phyloP scores from a whole-genome alignment of 2,329 filamentous ascomycete genomes.

The Monilinia aucupariae region DNA sequence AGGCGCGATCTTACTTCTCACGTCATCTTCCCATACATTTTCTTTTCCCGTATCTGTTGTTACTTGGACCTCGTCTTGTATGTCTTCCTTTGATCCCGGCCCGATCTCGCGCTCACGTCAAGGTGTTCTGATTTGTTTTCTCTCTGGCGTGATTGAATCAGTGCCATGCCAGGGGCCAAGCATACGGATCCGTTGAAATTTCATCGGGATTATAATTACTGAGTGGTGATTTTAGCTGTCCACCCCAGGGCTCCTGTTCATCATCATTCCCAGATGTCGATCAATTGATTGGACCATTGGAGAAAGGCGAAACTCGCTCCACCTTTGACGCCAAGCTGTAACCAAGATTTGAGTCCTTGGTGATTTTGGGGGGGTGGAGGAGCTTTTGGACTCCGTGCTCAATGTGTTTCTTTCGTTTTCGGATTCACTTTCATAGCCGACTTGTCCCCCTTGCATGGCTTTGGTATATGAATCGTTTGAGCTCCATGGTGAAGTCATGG shows the following conservation, averaged over 20 bases:
- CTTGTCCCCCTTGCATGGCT: neutral
- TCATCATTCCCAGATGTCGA: constrained; percentile 22
- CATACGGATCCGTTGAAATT: neutral
- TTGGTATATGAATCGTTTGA: neutral
- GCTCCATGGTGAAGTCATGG: neutral
- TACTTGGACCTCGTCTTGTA: neutral
- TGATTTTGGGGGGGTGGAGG: constrained; percentile 25
- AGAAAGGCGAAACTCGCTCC: constrained; percentile 24
- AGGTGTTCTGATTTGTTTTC: constrained; percentile 4
- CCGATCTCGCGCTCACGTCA: neutral
- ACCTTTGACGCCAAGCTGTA: constrained; percentile 25
- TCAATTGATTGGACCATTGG: constrained; percentile 23
- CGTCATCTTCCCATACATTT: constrained; percentile 31
- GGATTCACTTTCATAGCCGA: neutral
- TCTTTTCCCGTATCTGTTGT: constrained; percentile 18
- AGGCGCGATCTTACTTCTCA: constrained; percentile 17
- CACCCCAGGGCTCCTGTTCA: constrained; percentile 20
- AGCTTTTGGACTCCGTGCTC: constrained; percentile 29
- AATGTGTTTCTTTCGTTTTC: constrained; percentile 24
- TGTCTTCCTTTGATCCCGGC: neutral
- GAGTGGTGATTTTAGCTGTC: constrained; percentile 28
- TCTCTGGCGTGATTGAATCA: neutral
- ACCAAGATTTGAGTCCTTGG: constrained; percentile 28
- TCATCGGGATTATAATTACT: neutral
- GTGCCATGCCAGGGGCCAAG: too few relatives aligned